phyloP scores from a whole-genome alignment of 176 grass and related monocot genomes.

The Oryza brachyantha region DNA sequence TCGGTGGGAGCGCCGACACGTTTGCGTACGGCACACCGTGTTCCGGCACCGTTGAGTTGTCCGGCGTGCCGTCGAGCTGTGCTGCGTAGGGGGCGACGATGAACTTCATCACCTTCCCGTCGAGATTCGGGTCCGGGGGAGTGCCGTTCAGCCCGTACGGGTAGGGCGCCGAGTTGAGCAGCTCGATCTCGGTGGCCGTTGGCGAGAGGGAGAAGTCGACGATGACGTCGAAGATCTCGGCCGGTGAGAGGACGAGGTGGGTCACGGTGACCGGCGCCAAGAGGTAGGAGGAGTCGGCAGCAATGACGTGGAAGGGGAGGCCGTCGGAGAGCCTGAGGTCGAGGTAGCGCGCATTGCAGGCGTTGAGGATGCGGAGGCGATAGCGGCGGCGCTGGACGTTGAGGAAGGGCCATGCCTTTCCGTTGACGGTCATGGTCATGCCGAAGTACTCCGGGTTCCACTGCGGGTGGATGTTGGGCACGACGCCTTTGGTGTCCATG shows the following conservation, averaged over 20 bases:
- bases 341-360: slow-evolving; percentile 77
- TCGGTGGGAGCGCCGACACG: slow-evolving; percentile 1
- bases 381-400: slow-evolving; percentile 44
- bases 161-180: slow-evolving; percentile 33
- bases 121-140: slow-evolving; percentile 5
- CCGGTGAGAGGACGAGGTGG: slow-evolving; percentile 52
- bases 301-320: slow-evolving; percentile 43
- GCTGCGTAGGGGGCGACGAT: background rate
- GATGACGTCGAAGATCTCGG: slow-evolving; percentile 48
- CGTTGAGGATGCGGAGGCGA: slow-evolving; percentile 71
- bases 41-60: slow-evolving; percentile 29
- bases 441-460: slow-evolving; percentile 75
- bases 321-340: slow-evolving; percentile 45
- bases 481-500: slow-evolving; percentile 60
- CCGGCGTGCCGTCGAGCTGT: background rate
- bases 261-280: too few relatives aligned
- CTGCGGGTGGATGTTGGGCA: slow-evolving; percentile 44
- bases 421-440: slow-evolving; percentile 47
- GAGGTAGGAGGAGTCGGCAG: slow-evolving; percentile 62
- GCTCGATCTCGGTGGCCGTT: slow-evolving; percentile 14
- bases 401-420: slow-evolving; percentile 57
- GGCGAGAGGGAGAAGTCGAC: slow-evolving; percentile 22
- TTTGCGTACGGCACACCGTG: slow-evolving; percentile 21
- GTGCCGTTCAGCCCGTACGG: slow-evolving; percentile 30
- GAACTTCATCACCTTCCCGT: slow-evolving; percentile 47